Base-by-base conservation (phyloP, 208 protist species). In the Wallacemonas sp. region DNA sequence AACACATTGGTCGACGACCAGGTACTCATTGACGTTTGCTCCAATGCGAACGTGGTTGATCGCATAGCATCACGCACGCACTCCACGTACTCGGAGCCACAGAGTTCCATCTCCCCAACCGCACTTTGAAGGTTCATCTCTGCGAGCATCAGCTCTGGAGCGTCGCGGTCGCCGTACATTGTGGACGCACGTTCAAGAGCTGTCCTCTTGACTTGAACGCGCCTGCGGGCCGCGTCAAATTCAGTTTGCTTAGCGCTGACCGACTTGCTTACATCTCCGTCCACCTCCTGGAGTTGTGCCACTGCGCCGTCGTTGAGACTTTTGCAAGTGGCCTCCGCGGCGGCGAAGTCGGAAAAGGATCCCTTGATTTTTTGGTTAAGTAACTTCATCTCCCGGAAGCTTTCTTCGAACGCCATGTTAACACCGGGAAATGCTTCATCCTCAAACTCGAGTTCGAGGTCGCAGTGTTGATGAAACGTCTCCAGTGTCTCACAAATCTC, bases 1-100 rank as follows among this genome's bases (percentile, higher is more conserved):
- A 91, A 83, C 5, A 91, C 76, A 61, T 91, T 91, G 12, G 66
- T 73, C 17, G 85, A 72, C 0, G 81, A 60, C 85, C 85, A 91
- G 21, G 79, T 78, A 1, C 76, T 73, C 85, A 91, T 87, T 2
- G 79, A 86, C 4, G 81, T 80, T 41, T 88, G 81, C 64, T 91
- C 85, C 30, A 91, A 61, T 1, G 76, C 79, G 59, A 85, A 91
- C 15, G 62, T 71, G 12, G 76, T 84, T 12, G 58, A 53, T 2
- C 57, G 42, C 79, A 88, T 91, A 17, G 76, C 71, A 24, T 46
- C 27, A 27, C 57, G 68, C 19, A 88, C 46, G 21, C 73, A 61
- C 10, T 68, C 57, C 1, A 87, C 68, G 59, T 91, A 87, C 17
- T 63, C 33, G 50, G 50, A 34, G 29, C 50, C 50, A 19, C 9